Conservation (phyloP, 1,139 yeast genomes). For the Geotrichum cucujoidarum region DNA sequence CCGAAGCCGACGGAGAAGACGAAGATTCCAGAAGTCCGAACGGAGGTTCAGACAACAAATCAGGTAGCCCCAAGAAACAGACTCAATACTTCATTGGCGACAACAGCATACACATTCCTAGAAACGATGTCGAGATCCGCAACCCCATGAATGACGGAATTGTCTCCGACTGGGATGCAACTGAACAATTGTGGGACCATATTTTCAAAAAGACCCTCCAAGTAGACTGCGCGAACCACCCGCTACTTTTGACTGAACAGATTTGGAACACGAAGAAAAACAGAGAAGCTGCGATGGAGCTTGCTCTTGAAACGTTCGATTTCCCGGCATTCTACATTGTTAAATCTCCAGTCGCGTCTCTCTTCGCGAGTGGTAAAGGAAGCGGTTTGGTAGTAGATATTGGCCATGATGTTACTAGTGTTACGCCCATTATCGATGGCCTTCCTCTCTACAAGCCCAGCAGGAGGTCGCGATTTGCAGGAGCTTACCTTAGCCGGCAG, state of each 20-base stretch:
- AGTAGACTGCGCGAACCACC: conserved; percentile 62
- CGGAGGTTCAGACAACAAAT: conserved; percentile 2
- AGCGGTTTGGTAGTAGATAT: conserved; percentile 91
- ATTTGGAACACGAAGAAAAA: conserved; percentile 74
- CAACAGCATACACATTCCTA: conserved; percentile 32
- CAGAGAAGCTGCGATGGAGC: conserved; percentile 68
- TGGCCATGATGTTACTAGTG: conserved; percentile 80
- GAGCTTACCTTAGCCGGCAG: conserved; percentile 34
- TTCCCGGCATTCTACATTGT: conserved; percentile 86
- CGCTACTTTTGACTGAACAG: conserved; percentile 76
- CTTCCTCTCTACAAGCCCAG: conserved; percentile 59
- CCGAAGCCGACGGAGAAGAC: conserved; percentile 17
- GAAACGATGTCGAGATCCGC: conserved; percentile 34
- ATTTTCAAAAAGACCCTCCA: conserved; percentile 41
- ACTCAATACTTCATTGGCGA: conserved; percentile 32
- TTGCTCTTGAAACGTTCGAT: conserved; percentile 63
- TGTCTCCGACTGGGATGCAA: conserved; percentile 44
- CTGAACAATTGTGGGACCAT: conserved; percentile 38
- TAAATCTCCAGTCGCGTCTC: conserved; percentile 80
- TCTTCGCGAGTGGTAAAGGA: conserved; percentile 92
- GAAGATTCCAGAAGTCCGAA: neutral
- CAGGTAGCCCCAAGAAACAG: conserved; percentile 1
- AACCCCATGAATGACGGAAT: conserved; percentile 39
- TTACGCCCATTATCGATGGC: conserved; percentile 93
- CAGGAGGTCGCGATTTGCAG: conserved; percentile 36